Evolutionary conservation across 2,329 filamentous ascomycete species (phyloP), one percentile per base, ranked within the genome.

Genomic region (Aspergillus sergii): DNA sequence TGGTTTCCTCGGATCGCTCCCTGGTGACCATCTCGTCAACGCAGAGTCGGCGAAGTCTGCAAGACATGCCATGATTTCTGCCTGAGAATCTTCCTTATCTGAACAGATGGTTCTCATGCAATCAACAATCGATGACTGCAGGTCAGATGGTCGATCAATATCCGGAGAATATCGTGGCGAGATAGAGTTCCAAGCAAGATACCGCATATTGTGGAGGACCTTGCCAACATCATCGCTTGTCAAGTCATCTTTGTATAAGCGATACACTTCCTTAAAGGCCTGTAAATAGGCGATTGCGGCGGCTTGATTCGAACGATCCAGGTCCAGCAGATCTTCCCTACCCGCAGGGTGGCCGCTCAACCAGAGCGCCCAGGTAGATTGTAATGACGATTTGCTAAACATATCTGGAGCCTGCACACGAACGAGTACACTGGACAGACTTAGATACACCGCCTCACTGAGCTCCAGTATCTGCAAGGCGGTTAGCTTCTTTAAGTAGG

Each of bases 221-320:
- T 83, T 85, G 46, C 84, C 81, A 10, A 93, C 86, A 54, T 86
- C 85, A 3, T 88, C 83, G 0, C 86, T 80, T 11, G 85, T 85
- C 23, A 97, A 80, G 19, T 87, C 85, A 9, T 83, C 79, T 62
- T 89, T 84, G 55, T 93, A 87, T 6, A 97, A 84, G 0, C 88
- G 86, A 72, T 97, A 96, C 1, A 98, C 84, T 69, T 95, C 89
- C 61, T 88, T 83, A 46, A 95, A 86, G 1, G 91, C 85, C 26
- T 89, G 85, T 1, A 95, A 86, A 79, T 97, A 97, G n/a, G 93
- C 91, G 34, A 92, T 81, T n/a, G 94, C 85, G 12, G 92, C 93
- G 61, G 89, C 89, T 73, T 97, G 92, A 68, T 95, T 96, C 65
- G 91, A 86, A 2, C 79, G 79, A 0, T 81, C 77, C 57, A 80